Conservation (phyloP, 345 rosid species). For the Kernera saxatilis region DNA sequence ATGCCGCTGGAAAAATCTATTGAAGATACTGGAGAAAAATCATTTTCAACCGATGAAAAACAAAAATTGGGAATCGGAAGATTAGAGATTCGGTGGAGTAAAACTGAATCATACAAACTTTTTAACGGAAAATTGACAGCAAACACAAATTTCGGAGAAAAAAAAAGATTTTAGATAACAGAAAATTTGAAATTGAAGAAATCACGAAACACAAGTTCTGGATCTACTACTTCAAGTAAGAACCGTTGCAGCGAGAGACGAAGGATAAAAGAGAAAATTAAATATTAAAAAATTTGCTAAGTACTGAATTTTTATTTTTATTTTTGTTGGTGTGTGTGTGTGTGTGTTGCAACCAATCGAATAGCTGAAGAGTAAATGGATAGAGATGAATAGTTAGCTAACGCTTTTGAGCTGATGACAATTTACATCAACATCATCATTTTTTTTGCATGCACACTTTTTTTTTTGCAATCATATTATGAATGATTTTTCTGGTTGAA, state of each 20-base stretch:
- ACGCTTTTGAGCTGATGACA: too few species aligned
- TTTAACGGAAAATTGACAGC: background rate
- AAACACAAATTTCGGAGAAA: background rate
- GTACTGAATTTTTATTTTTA: background rate
- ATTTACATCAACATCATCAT: too few species aligned
- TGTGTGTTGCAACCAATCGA: constrained; percentile 13
- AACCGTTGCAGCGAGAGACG: constrained; percentile 14
- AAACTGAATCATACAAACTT: background rate
- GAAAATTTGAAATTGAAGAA: background rate
- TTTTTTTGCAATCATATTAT: too few species aligned
- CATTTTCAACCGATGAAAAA: background rate
- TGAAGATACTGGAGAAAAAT: constrained; percentile 2
- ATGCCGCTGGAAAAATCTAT: constrained; percentile 8
- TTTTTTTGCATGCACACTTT: too few species aligned
- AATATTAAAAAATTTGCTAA: background rate
- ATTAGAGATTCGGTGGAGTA: constrained; percentile 18
- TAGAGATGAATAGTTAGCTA: constrained; percentile 5
- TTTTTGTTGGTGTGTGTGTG: background rate
- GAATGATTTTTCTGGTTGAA: too few species aligned
- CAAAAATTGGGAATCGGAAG: background rate
- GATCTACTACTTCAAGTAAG: constrained; percentile 32
- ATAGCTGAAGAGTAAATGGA: constrained; percentile 15
- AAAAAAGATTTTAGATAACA: background rate
- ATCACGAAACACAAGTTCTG: background rate
- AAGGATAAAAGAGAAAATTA: background rate